phyloP scores from a whole-genome alignment of 2,329 filamentous ascomycete species.

The Hypoxylon sp. region DNA sequence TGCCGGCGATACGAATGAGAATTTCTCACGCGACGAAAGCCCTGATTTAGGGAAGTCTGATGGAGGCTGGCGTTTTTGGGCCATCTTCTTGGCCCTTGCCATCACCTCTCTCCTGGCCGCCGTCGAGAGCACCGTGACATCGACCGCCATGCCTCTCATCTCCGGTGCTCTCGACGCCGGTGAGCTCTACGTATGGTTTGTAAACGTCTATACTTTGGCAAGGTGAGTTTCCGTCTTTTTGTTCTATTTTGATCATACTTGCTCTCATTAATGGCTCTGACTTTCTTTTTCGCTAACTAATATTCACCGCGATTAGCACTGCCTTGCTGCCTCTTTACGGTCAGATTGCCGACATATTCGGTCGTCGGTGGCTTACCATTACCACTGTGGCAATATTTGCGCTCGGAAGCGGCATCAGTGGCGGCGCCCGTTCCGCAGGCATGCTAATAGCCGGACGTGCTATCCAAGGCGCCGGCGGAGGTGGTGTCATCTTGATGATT shows the following conservation, averaged over 20 bases:
- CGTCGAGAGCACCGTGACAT: constrained; percentile 17
- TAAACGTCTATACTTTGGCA: constrained; percentile 8
- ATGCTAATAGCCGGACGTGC: constrained; percentile 52
- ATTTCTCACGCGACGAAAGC: background rate
- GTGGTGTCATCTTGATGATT: constrained; percentile 46
- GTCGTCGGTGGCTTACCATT: constrained; percentile 50
- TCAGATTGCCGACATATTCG: constrained; percentile 55
- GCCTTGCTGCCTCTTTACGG: constrained; percentile 49
- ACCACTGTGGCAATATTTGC: constrained; percentile 51
- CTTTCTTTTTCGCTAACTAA: background rate
- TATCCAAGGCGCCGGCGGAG: constrained; percentile 52
- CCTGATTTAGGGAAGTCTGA: background rate
- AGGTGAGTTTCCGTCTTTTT: background rate
- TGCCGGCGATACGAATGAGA: background rate
- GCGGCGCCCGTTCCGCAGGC: constrained; percentile 47
- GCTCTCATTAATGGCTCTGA: no score
- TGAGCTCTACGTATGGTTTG: constrained; percentile 21
- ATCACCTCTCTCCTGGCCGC: constrained; percentile 6
- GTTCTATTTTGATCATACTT: no score
- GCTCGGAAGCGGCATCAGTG: constrained; percentile 55
- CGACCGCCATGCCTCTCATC: constrained; percentile 19
- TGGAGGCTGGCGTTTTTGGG: constrained; percentile 48
- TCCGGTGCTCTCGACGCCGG: constrained; percentile 1
- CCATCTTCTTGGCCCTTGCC: constrained; percentile 41
- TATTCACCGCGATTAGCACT: background rate